These are phyloP conservation scores for Polyrhizophydium stewartii DNA, from an alignment of 371 early-diverging fungal species.

Conservation along the genomic window DNA sequence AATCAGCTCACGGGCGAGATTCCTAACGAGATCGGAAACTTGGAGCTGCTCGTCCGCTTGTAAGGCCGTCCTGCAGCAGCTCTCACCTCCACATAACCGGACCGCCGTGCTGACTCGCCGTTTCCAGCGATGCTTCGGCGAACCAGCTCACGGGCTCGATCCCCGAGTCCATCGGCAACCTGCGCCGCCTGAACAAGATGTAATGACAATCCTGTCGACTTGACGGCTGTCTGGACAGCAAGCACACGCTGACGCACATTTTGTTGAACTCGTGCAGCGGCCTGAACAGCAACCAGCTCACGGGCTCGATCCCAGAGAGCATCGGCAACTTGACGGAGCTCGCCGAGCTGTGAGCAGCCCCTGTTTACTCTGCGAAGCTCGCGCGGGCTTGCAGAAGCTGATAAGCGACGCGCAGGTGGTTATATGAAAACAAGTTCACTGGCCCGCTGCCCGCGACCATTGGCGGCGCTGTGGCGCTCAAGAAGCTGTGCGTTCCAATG, in stretches of 20 bases:
- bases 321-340: neutral
- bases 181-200: neutral
- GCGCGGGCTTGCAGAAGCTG: too few relatives aligned
- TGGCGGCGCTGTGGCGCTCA: too few relatives aligned
- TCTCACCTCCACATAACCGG: neutral
- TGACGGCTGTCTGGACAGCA: neutral
- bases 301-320: neutral
- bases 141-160: too few relatives aligned
- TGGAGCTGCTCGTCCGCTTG: neutral
- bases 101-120: neutral
- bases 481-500: too few relatives aligned
- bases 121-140: neutral
- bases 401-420: too few relatives aligned
- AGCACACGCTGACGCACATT: too few relatives aligned
- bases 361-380: too few relatives aligned
- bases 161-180: neutral
- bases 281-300: neutral
- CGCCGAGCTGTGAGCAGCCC: neutral
- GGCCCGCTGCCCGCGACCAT: neutral
- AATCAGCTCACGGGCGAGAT: too few relatives aligned
- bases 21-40: neutral
- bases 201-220: neutral
- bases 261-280: too few relatives aligned
- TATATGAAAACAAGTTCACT: neutral
- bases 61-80: neutral